Conservation (phyloP, 352 stramenopile species). For the Phytophthora litchii region DNA sequence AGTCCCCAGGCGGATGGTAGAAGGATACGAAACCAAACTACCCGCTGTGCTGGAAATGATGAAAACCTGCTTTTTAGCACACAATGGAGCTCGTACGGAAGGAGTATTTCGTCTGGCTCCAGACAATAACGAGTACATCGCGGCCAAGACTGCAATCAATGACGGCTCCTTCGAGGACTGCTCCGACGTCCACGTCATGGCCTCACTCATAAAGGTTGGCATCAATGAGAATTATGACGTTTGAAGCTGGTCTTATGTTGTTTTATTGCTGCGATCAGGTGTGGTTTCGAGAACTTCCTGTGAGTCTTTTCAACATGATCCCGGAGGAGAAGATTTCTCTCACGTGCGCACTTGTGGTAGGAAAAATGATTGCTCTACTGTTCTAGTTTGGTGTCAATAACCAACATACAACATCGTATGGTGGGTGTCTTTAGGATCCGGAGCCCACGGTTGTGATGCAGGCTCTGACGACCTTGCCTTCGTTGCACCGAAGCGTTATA, state of each 20-base stretch:
- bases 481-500: constrained; percentile 48
- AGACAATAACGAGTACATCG: constrained; percentile 59
- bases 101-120: constrained; percentile 84
- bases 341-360: constrained; percentile 52
- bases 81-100: constrained; percentile 53
- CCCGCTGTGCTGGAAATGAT: constrained; percentile 83
- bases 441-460: constrained; percentile 35
- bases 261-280: constrained; percentile 36
- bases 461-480: constrained; percentile 42
- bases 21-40: constrained; percentile 68
- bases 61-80: constrained; percentile 54
- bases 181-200: constrained; percentile 76
- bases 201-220: constrained; percentile 85
- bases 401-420: no score
- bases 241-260: not conserved
- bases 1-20: constrained; percentile 61
- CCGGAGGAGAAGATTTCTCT: constrained; percentile 66
- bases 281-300: constrained; percentile 83
- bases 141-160: constrained; percentile 75
- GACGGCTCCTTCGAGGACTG: constrained; percentile 62
- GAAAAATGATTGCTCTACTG: not conserved
- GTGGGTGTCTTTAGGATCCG: constrained; percentile 35
- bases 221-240: not conserved
- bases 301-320: constrained; percentile 72
- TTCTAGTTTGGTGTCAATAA: no score